These are phyloP conservation scores for Alternaria hordeiaustralica DNA, from an alignment of 2,329 filamentous ascomycete species.

Conservation along the genomic window DNA sequence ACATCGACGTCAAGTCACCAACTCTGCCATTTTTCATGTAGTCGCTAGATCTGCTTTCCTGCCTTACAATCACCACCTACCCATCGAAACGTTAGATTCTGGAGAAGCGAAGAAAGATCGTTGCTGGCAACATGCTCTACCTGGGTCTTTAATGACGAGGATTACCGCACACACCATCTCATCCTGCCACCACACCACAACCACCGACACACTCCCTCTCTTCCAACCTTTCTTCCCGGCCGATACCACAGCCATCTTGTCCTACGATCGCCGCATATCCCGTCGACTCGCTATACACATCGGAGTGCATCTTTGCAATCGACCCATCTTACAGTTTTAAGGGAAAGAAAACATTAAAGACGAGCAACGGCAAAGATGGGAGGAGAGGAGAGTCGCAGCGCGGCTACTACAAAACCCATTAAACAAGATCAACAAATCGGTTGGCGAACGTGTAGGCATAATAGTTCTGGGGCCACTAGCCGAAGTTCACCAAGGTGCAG, in stretches of 20 bases:
- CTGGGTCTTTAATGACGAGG: neutral
- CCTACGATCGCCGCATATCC: neutral
- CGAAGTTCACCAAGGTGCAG: neutral
- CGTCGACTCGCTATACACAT: rapidly evolving
- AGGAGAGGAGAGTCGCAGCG: neutral
- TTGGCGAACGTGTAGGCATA: neutral
- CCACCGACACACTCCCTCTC: neutral
- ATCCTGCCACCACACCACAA: neutral
- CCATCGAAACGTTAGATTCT: neutral
- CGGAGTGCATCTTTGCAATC: neutral
- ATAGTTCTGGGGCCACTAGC: neutral
- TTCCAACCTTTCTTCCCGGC: neutral
- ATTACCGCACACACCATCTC: neutral
- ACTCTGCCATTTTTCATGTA: neutral
- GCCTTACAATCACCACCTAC: neutral
- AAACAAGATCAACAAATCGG: neutral
- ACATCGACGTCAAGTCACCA: neutral
- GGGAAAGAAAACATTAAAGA: neutral
- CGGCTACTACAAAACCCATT: neutral
- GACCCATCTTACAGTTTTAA: neutral
- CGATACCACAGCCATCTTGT: neutral
- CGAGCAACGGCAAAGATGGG: neutral
- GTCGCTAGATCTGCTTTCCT: neutral
- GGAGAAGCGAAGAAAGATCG: neutral
- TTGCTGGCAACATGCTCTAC: neutral